Evolutionary conservation across 1,284 basidiomycete species (phyloP).

Genomic region (Cystobasidiaceae sp.): DNA sequence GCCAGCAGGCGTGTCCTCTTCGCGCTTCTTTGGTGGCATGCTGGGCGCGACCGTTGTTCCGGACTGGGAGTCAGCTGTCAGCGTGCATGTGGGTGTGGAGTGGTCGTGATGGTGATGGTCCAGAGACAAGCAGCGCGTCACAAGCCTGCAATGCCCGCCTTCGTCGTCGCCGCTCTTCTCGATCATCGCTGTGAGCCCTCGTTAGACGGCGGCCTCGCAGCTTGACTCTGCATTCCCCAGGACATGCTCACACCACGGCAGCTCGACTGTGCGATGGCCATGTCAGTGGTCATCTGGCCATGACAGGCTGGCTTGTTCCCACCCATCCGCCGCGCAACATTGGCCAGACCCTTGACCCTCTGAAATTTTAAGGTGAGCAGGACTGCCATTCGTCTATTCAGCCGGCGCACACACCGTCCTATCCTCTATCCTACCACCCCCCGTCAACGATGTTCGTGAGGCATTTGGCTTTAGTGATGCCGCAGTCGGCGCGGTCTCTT

Average conservation of each 20-base stretch:
- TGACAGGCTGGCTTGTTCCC: not conserved
- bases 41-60: not conserved
- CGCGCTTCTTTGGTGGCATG: conserved; percentile 7
- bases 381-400: not conserved
- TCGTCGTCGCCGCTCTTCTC: no score
- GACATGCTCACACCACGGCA: not conserved
- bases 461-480: conserved; percentile 35
- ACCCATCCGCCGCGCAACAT: not conserved
- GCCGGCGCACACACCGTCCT: not conserved
- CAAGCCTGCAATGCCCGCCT: no score
- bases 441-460: conserved; percentile 29
- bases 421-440: not conserved
- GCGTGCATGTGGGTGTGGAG: no score
- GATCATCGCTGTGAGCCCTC: no score
- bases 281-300: not conserved
- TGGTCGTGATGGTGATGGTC: no score
- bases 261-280: not conserved
- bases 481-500: not conserved
- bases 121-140: no score
- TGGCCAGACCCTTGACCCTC: not conserved
- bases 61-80: no score
- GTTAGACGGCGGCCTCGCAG: no score
- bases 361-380: conserved; percentile 6
- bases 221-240: not conserved
- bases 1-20: not conserved